Percentiles rank a stretch among this genome's conserved stretches.
phyloP scores from a whole-genome alignment of 1,284 basidiomycete genomes.

The Tremellales sp. region DNA sequence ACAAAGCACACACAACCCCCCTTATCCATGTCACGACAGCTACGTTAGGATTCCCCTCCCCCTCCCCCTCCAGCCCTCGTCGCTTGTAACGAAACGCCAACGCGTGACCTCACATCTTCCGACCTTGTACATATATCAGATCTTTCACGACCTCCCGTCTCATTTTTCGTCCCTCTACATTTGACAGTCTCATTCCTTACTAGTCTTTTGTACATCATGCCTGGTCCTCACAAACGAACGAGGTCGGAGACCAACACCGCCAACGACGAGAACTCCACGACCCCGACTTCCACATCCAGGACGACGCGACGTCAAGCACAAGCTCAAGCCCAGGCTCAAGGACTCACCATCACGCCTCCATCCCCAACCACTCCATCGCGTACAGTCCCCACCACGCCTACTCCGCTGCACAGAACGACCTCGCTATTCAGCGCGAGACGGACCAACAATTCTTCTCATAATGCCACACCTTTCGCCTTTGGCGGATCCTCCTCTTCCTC shows the following conservation, averaged over 20 bases:
- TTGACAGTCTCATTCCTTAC: neutral
- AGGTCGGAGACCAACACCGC: conserved; percentile 1
- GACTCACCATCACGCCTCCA: neutral
- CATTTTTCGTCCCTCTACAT: no score
- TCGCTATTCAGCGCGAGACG: neutral
- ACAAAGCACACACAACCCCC: no score
- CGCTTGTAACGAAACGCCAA: neutral
- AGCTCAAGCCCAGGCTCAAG: neutral
- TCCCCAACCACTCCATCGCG: neutral
- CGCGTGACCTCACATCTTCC: no score
- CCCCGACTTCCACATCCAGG: neutral
- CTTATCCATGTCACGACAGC: no score
- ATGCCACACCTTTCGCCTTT: conserved; percentile 1
- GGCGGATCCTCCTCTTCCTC: conserved; percentile 3
- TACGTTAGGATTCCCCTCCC: conserved; percentile 2
- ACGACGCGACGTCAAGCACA: conserved; percentile 1
- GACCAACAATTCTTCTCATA: conserved; percentile 3
- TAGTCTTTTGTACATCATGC: conserved; percentile 8
- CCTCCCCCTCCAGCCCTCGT: neutral
- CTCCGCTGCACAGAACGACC: neutral
- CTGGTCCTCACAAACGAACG: conserved; percentile 17
- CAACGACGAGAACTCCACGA: neutral
- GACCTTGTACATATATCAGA: no score
- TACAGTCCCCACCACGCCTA: neutral
- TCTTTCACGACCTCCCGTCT: no score